phyloP scores from a whole-genome alignment of 73 alveolate species.

The Paramecium caudatum region DNA sequence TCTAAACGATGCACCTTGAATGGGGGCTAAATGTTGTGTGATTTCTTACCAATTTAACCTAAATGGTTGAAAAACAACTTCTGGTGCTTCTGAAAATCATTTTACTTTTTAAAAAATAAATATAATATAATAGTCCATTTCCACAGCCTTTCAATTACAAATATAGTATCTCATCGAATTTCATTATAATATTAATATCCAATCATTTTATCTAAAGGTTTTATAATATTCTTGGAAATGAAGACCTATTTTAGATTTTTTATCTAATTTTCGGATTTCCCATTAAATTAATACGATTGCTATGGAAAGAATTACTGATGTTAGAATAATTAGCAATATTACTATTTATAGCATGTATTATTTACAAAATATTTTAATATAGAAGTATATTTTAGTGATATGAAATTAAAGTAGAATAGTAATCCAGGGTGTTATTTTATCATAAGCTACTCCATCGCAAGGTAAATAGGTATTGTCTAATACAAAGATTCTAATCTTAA shows the following conservation, averaged over 20 bases:
- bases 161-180: no score
- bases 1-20: constrained; percentile 31
- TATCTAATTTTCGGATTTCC: constrained; percentile 29
- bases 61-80: constrained; percentile 19
- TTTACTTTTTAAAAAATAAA: no score
- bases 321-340: background rate
- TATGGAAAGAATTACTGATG: background rate
- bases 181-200: no score
- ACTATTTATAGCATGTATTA: background rate
- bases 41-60: background rate
- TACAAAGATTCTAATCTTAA: constrained; percentile 4
- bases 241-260: constrained; percentile 5
- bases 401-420: background rate
- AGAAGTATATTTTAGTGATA: constrained; percentile 27
- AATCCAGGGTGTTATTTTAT: constrained; percentile 8
- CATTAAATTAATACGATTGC: constrained; percentile 4
- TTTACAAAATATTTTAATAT: constrained; percentile 32
- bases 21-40: background rate
- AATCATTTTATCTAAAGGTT: constrained; percentile 19
- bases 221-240: constrained; percentile 37
- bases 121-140: background rate
- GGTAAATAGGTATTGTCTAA: constrained; percentile 40
- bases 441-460: constrained; percentile 21
- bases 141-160: no score
- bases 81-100: constrained; percentile 46